Evolutionary conservation across 495 filamentous ascomycete species (phyloP).

Genomic region (Aspergillus sclerotiicarbonarius): DNA sequence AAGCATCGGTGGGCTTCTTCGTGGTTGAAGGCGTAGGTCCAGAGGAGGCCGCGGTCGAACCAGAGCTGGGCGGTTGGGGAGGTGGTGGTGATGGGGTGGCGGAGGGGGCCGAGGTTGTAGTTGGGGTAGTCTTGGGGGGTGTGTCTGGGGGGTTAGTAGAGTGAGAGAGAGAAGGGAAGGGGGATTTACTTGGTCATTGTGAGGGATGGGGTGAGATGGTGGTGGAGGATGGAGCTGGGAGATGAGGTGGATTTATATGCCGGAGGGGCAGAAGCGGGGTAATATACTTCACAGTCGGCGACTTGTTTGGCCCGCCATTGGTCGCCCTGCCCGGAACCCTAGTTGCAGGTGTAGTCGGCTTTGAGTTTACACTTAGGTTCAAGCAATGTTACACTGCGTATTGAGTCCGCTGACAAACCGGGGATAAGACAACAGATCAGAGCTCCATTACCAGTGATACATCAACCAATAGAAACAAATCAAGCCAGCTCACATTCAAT

Average conservation of each 20-base stretch:
- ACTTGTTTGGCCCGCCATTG: too few species aligned
- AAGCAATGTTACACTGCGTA: too few species aligned
- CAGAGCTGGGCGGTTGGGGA: conserved; percentile 26
- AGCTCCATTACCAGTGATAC: too few species aligned
- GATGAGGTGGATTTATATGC: neutral
- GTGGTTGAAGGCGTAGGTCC: conserved; percentile 40
- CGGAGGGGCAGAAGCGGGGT: too few species aligned
- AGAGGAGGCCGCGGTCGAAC: conserved; percentile 37
- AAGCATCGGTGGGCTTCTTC: conserved; percentile 26
- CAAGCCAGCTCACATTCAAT: conserved; percentile 38
- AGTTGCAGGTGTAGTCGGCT: too few species aligned
- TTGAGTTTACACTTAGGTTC: too few species aligned
- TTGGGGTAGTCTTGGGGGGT: neutral
- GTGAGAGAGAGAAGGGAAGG: neutral
- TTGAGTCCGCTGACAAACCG: too few species aligned
- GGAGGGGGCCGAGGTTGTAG: conserved; percentile 10
- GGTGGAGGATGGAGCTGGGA: neutral
- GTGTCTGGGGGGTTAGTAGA: neutral
- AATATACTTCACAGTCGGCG: too few species aligned
- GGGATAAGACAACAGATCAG: too few species aligned
- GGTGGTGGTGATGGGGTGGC: conserved; percentile 1
- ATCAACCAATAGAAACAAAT: too few species aligned
- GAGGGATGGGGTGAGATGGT: neutral
- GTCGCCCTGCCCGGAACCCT: too few species aligned
- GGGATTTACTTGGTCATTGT: neutral